Conservation (phyloP, 2,329 filamentous ascomycete genomes). For the Monilinia laxa region DNA sequence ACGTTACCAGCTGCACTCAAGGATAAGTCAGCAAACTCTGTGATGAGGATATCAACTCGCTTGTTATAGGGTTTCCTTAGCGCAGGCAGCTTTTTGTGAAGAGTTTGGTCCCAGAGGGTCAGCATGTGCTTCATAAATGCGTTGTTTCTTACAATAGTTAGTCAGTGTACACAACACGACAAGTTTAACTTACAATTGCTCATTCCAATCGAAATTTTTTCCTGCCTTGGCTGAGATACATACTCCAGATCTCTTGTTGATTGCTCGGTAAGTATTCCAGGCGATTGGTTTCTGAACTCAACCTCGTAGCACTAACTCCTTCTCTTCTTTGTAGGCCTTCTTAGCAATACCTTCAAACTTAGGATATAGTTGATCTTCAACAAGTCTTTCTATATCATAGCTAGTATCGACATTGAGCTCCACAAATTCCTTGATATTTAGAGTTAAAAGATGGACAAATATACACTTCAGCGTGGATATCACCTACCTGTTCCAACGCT, state of each 20-base stretch:
- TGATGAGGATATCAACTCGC: not conserved
- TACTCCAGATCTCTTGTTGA: constrained; percentile 25
- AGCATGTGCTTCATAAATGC: not conserved
- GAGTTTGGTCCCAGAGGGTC: not conserved
- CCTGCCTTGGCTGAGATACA: constrained; percentile 10
- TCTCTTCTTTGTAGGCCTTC: not conserved
- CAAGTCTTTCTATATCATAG: not conserved
- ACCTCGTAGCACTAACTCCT: not conserved
- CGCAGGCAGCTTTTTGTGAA: not conserved
- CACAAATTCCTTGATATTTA: not conserved
- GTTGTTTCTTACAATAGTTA: not conserved
- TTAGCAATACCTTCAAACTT: not conserved
- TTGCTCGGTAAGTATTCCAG: constrained; percentile 28
- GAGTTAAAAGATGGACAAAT: not conserved
- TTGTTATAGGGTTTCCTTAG: not conserved
- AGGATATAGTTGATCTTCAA: not conserved
- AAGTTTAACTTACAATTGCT: constrained; percentile 28
- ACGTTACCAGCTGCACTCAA: not conserved
- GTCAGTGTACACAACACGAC: not conserved
- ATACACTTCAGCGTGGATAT: not conserved
- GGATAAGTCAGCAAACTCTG: not conserved
- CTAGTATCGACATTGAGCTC: not conserved
- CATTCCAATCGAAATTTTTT: constrained; percentile 27
- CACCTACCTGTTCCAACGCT: constrained; percentile 21
- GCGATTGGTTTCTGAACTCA: constrained; percentile 14